Evolutionary conservation across 305 asterid genomes (phyloP).

Genomic region (Withania somnifera): DNA sequence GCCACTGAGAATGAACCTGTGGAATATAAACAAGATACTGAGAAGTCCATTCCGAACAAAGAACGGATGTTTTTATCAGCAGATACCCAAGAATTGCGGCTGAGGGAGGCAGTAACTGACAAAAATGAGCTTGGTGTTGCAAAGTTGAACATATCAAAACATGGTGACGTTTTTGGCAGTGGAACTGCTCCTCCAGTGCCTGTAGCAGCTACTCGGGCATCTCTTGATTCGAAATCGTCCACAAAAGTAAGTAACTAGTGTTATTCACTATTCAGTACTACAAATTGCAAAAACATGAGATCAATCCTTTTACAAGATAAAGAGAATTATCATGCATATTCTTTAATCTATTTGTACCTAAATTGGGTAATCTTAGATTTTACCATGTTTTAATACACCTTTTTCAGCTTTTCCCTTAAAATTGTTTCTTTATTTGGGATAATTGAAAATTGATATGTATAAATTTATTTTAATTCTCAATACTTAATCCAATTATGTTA

Average conservation of each 20-base stretch:
- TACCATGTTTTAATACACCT: neutral
- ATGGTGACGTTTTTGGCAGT: slow-evolving; percentile 12
- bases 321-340: slow-evolving; percentile 3
- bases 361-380: neutral
- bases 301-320: neutral
- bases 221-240: slow-evolving; percentile 9
- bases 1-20: slow-evolving; percentile 30
- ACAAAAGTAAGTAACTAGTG: slow-evolving; percentile 7
- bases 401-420: neutral
- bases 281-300: neutral
- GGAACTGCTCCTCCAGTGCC: slow-evolving; percentile 13
- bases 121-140: slow-evolving; percentile 9
- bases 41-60: slow-evolving; percentile 10
- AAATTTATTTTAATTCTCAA: neutral
- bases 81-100: slow-evolving; percentile 20
- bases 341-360: slow-evolving; percentile 5
- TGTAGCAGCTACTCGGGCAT: neutral
- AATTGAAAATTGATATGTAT: neutral
- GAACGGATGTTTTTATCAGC: slow-evolving; percentile 13
- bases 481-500: neutral
- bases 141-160: slow-evolving; percentile 12
- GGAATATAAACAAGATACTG: slow-evolving; percentile 16
- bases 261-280: neutral
- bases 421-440: neutral
- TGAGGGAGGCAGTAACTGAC: slow-evolving; percentile 11